Conservation (phyloP, 306 rosid species). For the Styphnolobium japonicum region DNA sequence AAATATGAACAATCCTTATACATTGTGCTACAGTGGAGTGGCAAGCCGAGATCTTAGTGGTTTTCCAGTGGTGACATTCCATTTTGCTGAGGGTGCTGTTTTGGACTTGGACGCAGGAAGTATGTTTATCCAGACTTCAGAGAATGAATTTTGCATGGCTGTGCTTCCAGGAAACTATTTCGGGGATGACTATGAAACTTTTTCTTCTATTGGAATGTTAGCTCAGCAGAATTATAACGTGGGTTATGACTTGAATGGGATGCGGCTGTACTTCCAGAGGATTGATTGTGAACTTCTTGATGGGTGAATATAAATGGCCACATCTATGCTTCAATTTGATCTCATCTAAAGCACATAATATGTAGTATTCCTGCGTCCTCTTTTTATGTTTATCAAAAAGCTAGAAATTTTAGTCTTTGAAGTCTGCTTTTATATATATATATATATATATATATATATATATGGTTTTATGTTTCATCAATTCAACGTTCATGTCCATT, state of each 20-base stretch:
- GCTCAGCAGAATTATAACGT: conserved; percentile 14
- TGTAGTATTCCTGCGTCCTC: background rate
- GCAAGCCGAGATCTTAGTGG: background rate
- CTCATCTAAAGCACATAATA: too few relatives aligned
- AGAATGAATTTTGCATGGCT: conserved; percentile 13
- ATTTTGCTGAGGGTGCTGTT: conserved; percentile 3
- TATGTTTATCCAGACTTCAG: background rate
- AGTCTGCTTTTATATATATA: background rate
- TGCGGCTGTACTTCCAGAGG: background rate
- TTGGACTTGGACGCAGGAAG: conserved; percentile 1
- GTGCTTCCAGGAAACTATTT: conserved; percentile 18
- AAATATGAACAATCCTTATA: background rate
- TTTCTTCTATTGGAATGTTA: conserved; percentile 16
- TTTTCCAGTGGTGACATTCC: conserved; percentile 21
- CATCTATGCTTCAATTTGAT: too few relatives aligned
- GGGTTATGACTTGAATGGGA: conserved; percentile 14
- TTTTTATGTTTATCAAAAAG: background rate
- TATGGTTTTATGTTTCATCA: background rate
- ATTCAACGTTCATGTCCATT: background rate
- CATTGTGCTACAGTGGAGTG: conserved; percentile 14
- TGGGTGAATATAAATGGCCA: background rate
- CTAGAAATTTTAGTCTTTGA: background rate
- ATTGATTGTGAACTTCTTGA: conserved; percentile 18
- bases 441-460: too few relatives aligned
- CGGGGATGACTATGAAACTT: conserved; percentile 13